Evolutionary conservation across 2,329 filamentous ascomycete species (phyloP), one percentile per base, ranked within the genome.

Genomic region (Neopestalotiopsis rosae): DNA sequence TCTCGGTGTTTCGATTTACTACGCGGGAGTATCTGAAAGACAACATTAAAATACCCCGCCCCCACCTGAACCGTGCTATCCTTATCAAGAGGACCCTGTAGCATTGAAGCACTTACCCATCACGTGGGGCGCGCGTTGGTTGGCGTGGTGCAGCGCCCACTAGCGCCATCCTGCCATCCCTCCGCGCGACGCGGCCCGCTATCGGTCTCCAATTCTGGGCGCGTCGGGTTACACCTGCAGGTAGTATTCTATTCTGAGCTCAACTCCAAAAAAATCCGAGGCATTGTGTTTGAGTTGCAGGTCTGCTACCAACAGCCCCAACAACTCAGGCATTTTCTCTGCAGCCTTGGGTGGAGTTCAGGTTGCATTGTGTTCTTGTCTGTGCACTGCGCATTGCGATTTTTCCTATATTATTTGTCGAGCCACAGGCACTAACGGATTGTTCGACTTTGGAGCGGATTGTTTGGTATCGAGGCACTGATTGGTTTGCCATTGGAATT

Each of bases 11-110:
- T 34, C 57, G 28, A 62, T 62, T 62, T 32, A 13, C 24, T 30
- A 32, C 32, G 24, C 24, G 24, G 24, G 24, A 28, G 24, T 28
- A 28, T 13, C 14, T 14, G 20, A 34, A 40, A 24, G 30, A 56
- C 20, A 61, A 61, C 7, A 38, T 10, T 14, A 34, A 49, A 52
- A 12, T 64, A 49, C 61, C 61, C 61, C 61, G 61, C 61, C 61
- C 61, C 61, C 61, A 49, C 61, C 40, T 64, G 42, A 20, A 49
- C 38, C n/a, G 32, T 59, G 57, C 57, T 59, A 30, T 34, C 57
- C 57, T 24, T n/a, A 32, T 52, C 17, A 52, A 20, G 45, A 52
- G 45, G 45, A 59, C 24, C 57, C 24, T 34, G 57, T 28, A 28
- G 24, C 24, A 30, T 59, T 59, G 24, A n/a, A 7, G 30, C 12